Conservation (phyloP, 164 flowering plant species). For the Euptelea pleiosperma region DNA sequence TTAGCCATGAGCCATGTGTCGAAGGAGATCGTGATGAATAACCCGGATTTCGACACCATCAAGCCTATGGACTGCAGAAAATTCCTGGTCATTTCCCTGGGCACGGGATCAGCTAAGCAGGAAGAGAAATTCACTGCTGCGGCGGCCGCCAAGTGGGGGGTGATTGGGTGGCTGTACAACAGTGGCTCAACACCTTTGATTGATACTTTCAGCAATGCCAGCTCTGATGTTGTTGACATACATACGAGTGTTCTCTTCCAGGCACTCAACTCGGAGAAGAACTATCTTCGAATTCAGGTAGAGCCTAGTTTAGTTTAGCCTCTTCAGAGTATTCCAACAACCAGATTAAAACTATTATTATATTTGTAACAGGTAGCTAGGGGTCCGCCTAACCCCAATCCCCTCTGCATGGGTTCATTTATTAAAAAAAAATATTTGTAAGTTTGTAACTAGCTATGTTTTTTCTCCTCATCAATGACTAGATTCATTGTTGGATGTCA, state of each 20-base stretch:
- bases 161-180: conserved; percentile 31
- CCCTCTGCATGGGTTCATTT: too few species aligned
- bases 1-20: conserved; percentile 33
- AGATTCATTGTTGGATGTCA: background rate
- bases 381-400: too few species aligned
- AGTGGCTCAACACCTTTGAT: conserved; percentile 36
- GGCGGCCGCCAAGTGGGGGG: conserved; percentile 37
- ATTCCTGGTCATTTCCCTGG: conserved; percentile 40
- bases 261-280: conserved; percentile 21
- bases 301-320: too few species aligned
- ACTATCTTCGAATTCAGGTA: conserved; percentile 46
- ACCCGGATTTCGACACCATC: conserved; percentile 11
- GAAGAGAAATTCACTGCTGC: conserved; percentile 35
- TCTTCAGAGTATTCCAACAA: too few species aligned
- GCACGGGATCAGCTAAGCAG: conserved; percentile 35
- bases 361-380: too few species aligned
- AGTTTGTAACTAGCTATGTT: too few species aligned
- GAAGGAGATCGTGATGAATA: conserved; percentile 24
- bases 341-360: too few species aligned
- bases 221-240: conserved; percentile 49
- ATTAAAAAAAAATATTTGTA: too few species aligned
- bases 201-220: conserved; percentile 29
- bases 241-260: conserved; percentile 41
- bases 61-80: conserved; percentile 26
- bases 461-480: too few species aligned